These are phyloP conservation scores for Phaffia rhodozyma DNA, from an alignment of 1,284 basidiomycete species.

Conservation along the genomic window DNA sequence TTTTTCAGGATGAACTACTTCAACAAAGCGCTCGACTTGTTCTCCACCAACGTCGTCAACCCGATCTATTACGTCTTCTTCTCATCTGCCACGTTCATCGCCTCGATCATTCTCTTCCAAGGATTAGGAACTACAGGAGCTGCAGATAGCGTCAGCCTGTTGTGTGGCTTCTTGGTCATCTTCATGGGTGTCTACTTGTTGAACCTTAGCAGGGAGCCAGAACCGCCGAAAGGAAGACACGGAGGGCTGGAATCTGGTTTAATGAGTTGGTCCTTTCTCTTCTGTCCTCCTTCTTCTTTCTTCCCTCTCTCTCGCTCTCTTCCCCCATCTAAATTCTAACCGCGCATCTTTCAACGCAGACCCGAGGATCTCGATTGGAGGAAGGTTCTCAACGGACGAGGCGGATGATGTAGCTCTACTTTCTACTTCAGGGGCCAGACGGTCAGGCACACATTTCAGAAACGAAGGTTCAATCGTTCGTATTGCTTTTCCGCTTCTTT, in stretches of 20 bases:
- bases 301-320: background rate
- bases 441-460: conserved; percentile 12
- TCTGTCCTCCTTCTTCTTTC: background rate
- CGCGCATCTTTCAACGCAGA: conserved; percentile 22
- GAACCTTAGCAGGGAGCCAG: conserved; percentile 63
- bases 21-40: conserved; percentile 94
- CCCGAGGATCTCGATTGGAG: conserved; percentile 37
- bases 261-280: conserved; percentile 50
- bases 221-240: conserved; percentile 39
- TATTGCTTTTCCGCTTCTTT: background rate
- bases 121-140: conserved; percentile 86
- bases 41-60: conserved; percentile 96
- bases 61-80: conserved; percentile 99
- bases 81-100: conserved; percentile 88
- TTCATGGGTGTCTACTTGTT: conserved; percentile 87
- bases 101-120: conserved; percentile 90
- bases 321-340: too few relatives aligned
- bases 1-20: conserved; percentile 61
- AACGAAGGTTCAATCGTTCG: conserved; percentile 16
- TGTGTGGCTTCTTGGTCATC: conserved; percentile 76
- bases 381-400: conserved; percentile 31
- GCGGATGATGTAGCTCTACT: conserved; percentile 3
- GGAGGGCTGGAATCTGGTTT: conserved; percentile 54
- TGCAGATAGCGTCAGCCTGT: conserved; percentile 67
- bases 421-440: background rate